Evolutionary conservation across 1,139 yeast genomes (phyloP).

Genomic region (Scheffersomyces segobiensis): DNA sequence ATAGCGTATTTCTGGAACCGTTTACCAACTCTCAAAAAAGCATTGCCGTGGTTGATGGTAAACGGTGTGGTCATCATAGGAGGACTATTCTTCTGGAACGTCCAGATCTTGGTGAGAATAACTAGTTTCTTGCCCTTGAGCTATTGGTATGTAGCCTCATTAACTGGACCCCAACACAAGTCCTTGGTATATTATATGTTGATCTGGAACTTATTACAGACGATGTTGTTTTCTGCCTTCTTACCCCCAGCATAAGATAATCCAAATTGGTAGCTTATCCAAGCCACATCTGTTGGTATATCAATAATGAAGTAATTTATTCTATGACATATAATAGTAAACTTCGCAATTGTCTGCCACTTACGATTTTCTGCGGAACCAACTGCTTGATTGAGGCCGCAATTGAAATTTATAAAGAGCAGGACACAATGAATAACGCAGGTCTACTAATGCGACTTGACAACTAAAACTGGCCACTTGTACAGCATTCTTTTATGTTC

Average conservation of each 20-base stretch:
- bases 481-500: neutral
- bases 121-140: conserved; percentile 74
- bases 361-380: neutral
- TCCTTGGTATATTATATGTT: conserved; percentile 43
- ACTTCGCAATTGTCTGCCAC: neutral
- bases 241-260: conserved; percentile 66
- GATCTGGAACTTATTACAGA: conserved; percentile 58
- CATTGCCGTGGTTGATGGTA: conserved; percentile 36
- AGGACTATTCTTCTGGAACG: conserved; percentile 70
- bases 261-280: neutral
- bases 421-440: neutral
- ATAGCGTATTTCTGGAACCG: conserved; percentile 30
- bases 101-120: conserved; percentile 81
- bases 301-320: neutral
- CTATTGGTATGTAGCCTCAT: conserved; percentile 65
- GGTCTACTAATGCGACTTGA: neutral
- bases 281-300: neutral
- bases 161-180: conserved; percentile 23
- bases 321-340: neutral
- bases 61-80: conserved; percentile 46
- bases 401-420: neutral
- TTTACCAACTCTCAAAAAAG: conserved; percentile 33
- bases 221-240: conserved; percentile 62
- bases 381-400: neutral
- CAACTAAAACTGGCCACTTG: neutral